A percentile compares a stretch with the other conserved stretches of the same genome.
Evolutionary conservation across 441 rosid species (phyloP).

Genomic region (Cnidoscolus chayamansa): DNA sequence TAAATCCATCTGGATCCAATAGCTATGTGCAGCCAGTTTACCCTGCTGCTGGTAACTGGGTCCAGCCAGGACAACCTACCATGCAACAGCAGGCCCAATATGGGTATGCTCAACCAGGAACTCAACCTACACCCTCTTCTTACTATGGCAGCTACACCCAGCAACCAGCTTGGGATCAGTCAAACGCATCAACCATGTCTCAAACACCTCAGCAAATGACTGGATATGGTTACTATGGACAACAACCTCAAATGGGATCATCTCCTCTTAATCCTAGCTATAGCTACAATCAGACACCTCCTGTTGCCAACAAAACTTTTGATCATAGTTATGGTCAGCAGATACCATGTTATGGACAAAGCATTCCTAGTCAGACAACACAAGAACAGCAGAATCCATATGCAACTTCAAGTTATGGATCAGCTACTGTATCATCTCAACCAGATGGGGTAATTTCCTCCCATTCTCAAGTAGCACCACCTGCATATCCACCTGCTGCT

Average conservation of each 20-base stretch:
- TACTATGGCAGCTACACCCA: slow-evolving; percentile 22
- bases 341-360: slow-evolving; percentile 21
- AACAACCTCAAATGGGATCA: slow-evolving; percentile 28
- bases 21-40: slow-evolving; percentile 20
- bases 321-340: slow-evolving; percentile 20
- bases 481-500: slow-evolving; percentile 19
- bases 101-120: slow-evolving; percentile 27
- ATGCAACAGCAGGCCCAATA: slow-evolving; percentile 25
- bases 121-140: slow-evolving; percentile 18
- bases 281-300: slow-evolving; percentile 12
- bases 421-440: slow-evolving; percentile 14
- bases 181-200: slow-evolving; percentile 18
- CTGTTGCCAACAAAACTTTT: slow-evolving; percentile 9
- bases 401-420: slow-evolving; percentile 10
- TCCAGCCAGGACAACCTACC: slow-evolving; percentile 20
- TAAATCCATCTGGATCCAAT: slow-evolving; percentile 17
- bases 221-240: slow-evolving; percentile 30
- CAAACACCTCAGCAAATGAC: slow-evolving; percentile 22
- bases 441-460: slow-evolving; percentile 16
- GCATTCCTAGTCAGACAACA: slow-evolving; percentile 16
- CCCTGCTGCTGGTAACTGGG: slow-evolving; percentile 19
- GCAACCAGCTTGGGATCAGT: slow-evolving; percentile 20
- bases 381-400: slow-evolving; percentile 10
- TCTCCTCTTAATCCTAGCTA: slow-evolving; percentile 23
- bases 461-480: slow-evolving; percentile 16